These are phyloP conservation scores for Zoysia japonica DNA, from an alignment of 176 grass and related monocot species.

Conservation along the genomic window DNA sequence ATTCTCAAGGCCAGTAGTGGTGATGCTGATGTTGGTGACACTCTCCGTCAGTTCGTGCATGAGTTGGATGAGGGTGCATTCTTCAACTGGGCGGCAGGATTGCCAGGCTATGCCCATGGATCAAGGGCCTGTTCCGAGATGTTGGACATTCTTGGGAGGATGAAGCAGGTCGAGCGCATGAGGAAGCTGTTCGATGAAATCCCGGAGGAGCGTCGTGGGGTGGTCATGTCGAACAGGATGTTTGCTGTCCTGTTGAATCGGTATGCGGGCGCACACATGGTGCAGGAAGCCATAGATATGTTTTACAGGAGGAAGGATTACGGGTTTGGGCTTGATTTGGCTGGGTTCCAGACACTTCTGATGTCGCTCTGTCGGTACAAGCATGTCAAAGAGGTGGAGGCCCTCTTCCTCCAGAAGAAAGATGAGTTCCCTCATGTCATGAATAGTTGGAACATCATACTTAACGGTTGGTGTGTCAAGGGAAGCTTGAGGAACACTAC, in stretches of 20 bases:
- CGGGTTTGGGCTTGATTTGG: slow-evolving; percentile 61
- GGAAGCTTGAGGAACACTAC: slow-evolving; percentile 54
- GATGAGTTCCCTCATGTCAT: slow-evolving; percentile 59
- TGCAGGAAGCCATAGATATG: slow-evolving; percentile 63
- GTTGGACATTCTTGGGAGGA: slow-evolving; percentile 75
- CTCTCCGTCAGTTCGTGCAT: slow-evolving; percentile 33
- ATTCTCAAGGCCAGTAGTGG: slow-evolving; percentile 44
- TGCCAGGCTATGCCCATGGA: slow-evolving; percentile 43
- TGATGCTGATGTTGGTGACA: neutral
- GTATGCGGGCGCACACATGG: slow-evolving; percentile 62
- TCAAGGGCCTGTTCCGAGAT: slow-evolving; percentile 51
- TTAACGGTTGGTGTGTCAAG: slow-evolving; percentile 80
- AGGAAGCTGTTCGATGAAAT: slow-evolving; percentile 59
- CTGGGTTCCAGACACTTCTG: slow-evolving; percentile 64
- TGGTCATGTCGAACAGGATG: slow-evolving; percentile 52
- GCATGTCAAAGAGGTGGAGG: slow-evolving; percentile 77
- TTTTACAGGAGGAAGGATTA: slow-evolving; percentile 70
- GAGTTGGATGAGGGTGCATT: slow-evolving; percentile 51
- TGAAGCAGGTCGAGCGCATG: slow-evolving; percentile 72
- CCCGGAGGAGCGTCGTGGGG: neutral
- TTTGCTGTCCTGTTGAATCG: slow-evolving; percentile 65
- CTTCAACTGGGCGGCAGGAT: slow-evolving; percentile 52
- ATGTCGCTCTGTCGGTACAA: slow-evolving; percentile 75
- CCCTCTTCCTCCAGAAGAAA: slow-evolving; percentile 65
- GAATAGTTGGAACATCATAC: slow-evolving; percentile 83